Evolutionary conservation across 139 green algal species (phyloP).

Genomic region (Pseudopediastrum boryanum): DNA sequence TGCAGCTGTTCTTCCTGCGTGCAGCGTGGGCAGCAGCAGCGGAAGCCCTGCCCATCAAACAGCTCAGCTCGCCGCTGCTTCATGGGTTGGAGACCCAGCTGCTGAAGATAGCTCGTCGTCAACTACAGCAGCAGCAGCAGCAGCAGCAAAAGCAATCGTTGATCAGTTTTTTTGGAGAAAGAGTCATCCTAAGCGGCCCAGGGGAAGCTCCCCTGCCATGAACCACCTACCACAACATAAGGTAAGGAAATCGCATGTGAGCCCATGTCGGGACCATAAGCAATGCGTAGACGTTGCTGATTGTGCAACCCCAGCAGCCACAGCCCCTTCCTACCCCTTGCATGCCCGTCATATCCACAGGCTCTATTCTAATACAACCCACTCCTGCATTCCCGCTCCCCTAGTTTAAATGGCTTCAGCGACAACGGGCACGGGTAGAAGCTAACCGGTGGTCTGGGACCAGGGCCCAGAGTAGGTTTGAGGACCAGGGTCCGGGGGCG

Average conservation of each 20-base stretch:
- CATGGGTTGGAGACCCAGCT: not conserved
- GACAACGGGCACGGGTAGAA: no score
- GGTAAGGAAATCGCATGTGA: not conserved
- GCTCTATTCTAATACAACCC: no score
- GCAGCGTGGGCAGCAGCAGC: slow-evolving; percentile 16
- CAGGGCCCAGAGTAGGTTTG: no score
- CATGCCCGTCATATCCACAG: no score
- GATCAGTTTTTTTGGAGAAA: not conserved
- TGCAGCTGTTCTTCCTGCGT: not conserved
- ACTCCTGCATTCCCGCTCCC: no score
- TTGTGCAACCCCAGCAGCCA: not conserved
- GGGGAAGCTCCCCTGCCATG: not conserved
- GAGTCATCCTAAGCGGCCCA: not conserved
- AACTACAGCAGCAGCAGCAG: not conserved
- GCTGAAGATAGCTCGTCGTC: not conserved
- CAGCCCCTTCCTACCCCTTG: not conserved
- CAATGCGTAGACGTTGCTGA: not conserved
- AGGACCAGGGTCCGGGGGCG: no score
- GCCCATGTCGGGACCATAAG: not conserved
- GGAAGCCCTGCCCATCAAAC: not conserved
- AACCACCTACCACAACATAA: not conserved
- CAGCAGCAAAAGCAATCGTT: not conserved
- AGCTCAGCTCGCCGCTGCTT: slow-evolving; percentile 10
- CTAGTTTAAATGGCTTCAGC: no score
- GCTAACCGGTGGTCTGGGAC: no score